Conservation (phyloP, 345 rosid species). For the Turnera subulata region DNA sequence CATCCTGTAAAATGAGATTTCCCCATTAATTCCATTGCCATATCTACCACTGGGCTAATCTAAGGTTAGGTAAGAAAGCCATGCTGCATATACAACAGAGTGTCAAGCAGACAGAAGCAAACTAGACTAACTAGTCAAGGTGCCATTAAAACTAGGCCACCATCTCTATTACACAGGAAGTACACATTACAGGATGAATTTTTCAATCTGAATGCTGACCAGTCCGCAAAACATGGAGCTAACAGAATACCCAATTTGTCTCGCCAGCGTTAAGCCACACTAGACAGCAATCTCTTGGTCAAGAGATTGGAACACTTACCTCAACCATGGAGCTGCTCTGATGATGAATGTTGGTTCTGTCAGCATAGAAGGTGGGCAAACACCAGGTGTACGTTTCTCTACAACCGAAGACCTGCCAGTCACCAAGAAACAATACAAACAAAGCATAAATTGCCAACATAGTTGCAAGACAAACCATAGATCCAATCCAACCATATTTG, state of each 20-base stretch:
- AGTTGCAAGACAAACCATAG: too few relatives aligned
- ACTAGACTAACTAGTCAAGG: too few relatives aligned
- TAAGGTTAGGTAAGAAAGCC: too few relatives aligned
- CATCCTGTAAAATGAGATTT: too few relatives aligned
- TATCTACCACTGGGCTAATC: not conserved
- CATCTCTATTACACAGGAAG: too few relatives aligned
- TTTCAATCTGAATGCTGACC: too few relatives aligned
- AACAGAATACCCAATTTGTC: not conserved
- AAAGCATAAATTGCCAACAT: too few relatives aligned
- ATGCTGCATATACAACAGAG: too few relatives aligned
- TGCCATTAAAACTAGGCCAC: too few relatives aligned
- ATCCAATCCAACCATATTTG: not conserved
- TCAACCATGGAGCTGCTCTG: constrained; percentile 67
- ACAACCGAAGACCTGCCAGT: constrained; percentile 65
- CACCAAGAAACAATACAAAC: constrained; percentile 38
- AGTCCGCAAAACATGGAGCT: too few relatives aligned
- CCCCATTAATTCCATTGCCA: constrained; percentile 52
- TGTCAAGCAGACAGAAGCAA: too few relatives aligned
- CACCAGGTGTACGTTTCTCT: constrained; percentile 41
- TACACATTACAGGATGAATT: not conserved
- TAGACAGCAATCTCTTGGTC: not conserved
- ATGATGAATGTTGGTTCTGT: constrained; percentile 53
- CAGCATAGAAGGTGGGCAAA: constrained; percentile 36
- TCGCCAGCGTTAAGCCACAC: not conserved
- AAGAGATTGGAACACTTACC: too few relatives aligned